Base-by-base conservation (phyloP, 2,329 filamentous ascomycete genomes). In the Pseudogymnoascus sp. region DNA sequence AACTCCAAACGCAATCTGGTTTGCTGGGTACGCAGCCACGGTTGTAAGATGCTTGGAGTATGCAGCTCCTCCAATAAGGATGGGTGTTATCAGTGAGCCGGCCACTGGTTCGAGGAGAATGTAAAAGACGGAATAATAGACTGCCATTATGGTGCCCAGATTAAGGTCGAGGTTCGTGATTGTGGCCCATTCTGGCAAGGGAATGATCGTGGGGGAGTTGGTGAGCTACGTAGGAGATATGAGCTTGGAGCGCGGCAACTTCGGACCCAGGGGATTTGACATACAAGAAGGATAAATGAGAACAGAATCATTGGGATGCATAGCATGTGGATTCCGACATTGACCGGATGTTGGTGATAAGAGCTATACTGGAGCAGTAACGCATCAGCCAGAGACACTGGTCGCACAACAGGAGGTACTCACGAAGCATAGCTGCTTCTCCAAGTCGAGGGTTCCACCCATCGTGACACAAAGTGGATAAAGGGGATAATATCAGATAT, bases 21-120 rank as follows among this genome's bases (percentile, higher is more conserved):
- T 84, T n/a, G 38, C 33, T 27, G 58, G 58, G 58, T 59, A 59
- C 13, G 58, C 35, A 66, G 81, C 73, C 17, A 60, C 61, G 29
- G 84, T 82, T 21, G 82, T 79, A 15, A 89, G 84, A 59, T 94
- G 79, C 74, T 96, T 96, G 63, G 84, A 84, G 63, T 83, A 85
- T 3, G 90, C 91, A 8, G 91, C 88, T 61, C 84, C 85, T 17
- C 79, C 88, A 44, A 97, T 78, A 64, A 96, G 86, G 33, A 97
- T 79, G 2, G 90, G 83, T 5, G 90, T 86, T 42, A 96, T 79
- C 29, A 90, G 78, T 9, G 85, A 86, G 59, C 94, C 94, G 9
- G 94, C 94, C 0, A 97, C 91, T 0, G 94, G 94, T 73, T 99
- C 94, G 71, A 99, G 87, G 21, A 99, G 83, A 58, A 97, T 81